Evolutionary conservation across 1,139 yeast species (phyloP).

Genomic region (Nakaseomyces delphensis): DNA sequence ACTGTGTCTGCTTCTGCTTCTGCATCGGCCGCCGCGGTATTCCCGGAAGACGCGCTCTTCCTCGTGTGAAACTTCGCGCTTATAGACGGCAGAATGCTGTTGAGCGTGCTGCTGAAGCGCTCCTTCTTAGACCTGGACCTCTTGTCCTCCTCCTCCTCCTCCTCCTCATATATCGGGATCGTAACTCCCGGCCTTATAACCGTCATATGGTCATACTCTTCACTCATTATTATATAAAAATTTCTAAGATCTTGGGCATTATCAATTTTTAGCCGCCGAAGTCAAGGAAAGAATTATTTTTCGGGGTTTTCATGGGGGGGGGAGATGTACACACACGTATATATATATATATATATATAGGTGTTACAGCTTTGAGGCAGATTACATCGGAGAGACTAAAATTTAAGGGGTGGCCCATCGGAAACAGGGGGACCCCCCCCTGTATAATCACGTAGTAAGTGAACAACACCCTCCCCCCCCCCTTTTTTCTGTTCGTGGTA

Average conservation of each 20-base stretch:
- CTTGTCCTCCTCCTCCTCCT: constrained; percentile 7
- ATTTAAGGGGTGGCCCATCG: too few relatives aligned
- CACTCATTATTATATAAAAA: background rate
- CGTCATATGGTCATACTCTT: constrained; percentile 15
- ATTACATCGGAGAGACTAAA: too few relatives aligned
- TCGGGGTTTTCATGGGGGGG: too few relatives aligned
- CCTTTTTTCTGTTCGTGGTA: too few relatives aligned
- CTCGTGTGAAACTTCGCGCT: constrained; percentile 16
- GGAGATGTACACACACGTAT: too few relatives aligned
- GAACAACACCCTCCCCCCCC: too few relatives aligned
- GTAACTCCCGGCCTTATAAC: constrained; percentile 23
- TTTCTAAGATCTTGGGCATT: background rate
- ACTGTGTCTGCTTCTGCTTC: too few relatives aligned
- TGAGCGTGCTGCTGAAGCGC: constrained; percentile 14
- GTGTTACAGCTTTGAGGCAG: too few relatives aligned
- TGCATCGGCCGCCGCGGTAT: constrained; percentile 4
- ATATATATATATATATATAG: too few relatives aligned
- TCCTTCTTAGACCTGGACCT: constrained; percentile 15
- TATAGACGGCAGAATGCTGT: constrained; percentile 15
- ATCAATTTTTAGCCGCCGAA: background rate
- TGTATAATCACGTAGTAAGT: too few relatives aligned
- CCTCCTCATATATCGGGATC: constrained; percentile 20
- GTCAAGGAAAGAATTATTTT: background rate
- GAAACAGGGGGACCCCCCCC: too few relatives aligned
- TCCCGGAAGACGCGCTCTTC: constrained; percentile 9